Base-by-base conservation (phyloP, 306 rosid genomes). In the Glycine tomentella region DNA sequence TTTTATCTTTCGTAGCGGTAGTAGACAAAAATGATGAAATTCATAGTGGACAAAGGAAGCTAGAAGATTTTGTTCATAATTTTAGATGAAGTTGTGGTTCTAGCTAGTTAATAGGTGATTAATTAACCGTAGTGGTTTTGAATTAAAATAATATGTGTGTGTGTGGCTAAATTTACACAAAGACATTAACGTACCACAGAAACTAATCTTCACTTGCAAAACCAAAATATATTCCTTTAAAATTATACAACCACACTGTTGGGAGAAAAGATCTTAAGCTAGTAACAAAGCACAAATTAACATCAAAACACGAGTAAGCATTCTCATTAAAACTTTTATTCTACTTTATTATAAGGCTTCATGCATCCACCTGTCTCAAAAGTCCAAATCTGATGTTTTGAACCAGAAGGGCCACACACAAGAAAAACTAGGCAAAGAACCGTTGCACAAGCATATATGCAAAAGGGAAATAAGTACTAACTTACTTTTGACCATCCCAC, bases 401-500 rank as follows among this genome's bases (percentile, higher is more conserved):
- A 67, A 77, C 15, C 36, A 11, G 51, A 11, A 16, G 62, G 79
- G 56, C 17, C 31, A 25, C 78, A 77, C 25, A 64, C 15, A 77
- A 70, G 82, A 70, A 82, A 82, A 68, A 46, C 40, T 70, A 46
- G 62, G 74, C 69, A 85, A 45, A 81, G 62, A 55, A 78, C 3
- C 79, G 63, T 34, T 61, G 85, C 69, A 49, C 53, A 76, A 55
- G 82, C 58, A 78, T 36, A 71, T 51, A 85, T 58, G 82, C 25
- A 82, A 76, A 65, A 75, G 50, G 55, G 8, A 55, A 52, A 59
- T 36, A 77, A 77, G 71, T 75, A 71, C 63, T 86, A 34, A 69
- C 85, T 81, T 87, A 69, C 85, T 81, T 87, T 92, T 86, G 88
- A 93, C 95, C 89, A 83, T 78, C 68, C 87, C 88, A 78, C 86